phyloP scores from a whole-genome alignment of 1,284 basidiomycete species.

The Sphaerobolus stellatus region DNA sequence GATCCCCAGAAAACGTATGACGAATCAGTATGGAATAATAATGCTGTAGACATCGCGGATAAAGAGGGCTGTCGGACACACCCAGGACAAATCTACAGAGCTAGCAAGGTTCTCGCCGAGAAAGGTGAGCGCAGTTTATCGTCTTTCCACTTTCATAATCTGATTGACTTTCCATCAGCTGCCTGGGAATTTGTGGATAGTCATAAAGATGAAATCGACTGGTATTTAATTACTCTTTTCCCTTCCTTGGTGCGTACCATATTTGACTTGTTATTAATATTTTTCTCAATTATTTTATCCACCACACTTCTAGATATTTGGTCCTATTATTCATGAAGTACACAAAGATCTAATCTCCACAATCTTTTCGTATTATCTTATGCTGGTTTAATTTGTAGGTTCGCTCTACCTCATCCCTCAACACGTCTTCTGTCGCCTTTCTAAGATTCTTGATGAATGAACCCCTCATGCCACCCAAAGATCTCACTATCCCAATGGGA shows the following conservation, averaged over 20 bases:
- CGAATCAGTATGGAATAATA: conserved; percentile 67
- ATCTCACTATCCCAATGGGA: conserved; percentile 18
- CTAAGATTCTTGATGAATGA: conserved; percentile 14
- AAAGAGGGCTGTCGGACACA: conserved; percentile 50
- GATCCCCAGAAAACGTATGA: conserved; percentile 26
- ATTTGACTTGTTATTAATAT: neutral
- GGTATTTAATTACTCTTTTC: conserved; percentile 21
- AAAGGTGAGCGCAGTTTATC: conserved; percentile 34
- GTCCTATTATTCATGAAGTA: too few relatives aligned
- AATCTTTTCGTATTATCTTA: too few relatives aligned
- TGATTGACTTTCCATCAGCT: conserved; percentile 13
- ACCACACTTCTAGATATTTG: conserved; percentile 4
- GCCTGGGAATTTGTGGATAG: conserved; percentile 26
- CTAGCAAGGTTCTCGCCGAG: conserved; percentile 73
- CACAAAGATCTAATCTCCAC: too few relatives aligned
- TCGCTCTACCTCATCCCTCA: too few relatives aligned
- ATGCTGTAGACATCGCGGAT: conserved; percentile 51
- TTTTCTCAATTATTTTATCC: neutral
- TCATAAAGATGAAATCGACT: conserved; percentile 20
- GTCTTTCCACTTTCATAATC: neutral
- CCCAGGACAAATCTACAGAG: conserved; percentile 48
- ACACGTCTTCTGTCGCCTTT: conserved; percentile 26
- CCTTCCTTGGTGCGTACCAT: conserved; percentile 19
- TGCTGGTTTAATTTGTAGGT: too few relatives aligned
- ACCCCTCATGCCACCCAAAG: too few relatives aligned